Evolutionary conservation across 345 rosid genomes (phyloP).

Genomic region (Syzygium jambos): DNA sequence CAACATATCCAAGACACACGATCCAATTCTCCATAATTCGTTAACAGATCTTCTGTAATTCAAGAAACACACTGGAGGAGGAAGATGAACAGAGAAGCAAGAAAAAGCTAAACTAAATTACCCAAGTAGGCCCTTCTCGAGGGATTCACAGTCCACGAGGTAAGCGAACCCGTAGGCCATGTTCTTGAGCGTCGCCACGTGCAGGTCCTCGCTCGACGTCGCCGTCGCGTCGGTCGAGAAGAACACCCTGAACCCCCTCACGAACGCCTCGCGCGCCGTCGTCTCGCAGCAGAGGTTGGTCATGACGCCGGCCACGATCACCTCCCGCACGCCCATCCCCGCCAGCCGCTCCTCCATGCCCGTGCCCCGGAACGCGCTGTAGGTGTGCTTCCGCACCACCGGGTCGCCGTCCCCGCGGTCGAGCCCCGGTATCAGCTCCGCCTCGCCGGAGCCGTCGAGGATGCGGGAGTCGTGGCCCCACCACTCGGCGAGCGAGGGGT

Average conservation of each 20-base stretch:
- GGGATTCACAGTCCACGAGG: slow-evolving; percentile 44
- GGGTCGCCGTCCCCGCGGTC: slow-evolving; percentile 12
- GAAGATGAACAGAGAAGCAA: background rate
- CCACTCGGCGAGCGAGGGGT: slow-evolving; percentile 66
- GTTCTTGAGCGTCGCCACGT: slow-evolving; percentile 55
- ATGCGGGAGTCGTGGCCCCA: slow-evolving; percentile 42
- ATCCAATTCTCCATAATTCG: background rate
- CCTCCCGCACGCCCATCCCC: slow-evolving; percentile 58
- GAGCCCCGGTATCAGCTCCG: slow-evolving; percentile 47
- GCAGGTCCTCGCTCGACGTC: slow-evolving; percentile 44
- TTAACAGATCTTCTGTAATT: background rate
- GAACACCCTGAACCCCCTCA: slow-evolving; percentile 63
- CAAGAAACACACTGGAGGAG: background rate
- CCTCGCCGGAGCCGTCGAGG: slow-evolving; percentile 47
- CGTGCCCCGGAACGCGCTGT: slow-evolving; percentile 55
- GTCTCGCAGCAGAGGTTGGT: slow-evolving; percentile 83
- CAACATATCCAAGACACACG: background rate
- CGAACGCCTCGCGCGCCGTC: slow-evolving; percentile 76
- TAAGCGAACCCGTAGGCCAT: slow-evolving; percentile 69
- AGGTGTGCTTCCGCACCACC: slow-evolving; percentile 65
- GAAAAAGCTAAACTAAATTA: background rate
- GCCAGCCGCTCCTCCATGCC: slow-evolving; percentile 40
- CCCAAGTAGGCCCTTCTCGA: background rate
- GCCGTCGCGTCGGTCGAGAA: slow-evolving; percentile 79
- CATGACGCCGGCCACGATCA: slow-evolving; percentile 68